These are phyloP conservation scores for Theobroma grandiflorum DNA, from an alignment of 441 rosid genomes.

Conservation along the genomic window DNA sequence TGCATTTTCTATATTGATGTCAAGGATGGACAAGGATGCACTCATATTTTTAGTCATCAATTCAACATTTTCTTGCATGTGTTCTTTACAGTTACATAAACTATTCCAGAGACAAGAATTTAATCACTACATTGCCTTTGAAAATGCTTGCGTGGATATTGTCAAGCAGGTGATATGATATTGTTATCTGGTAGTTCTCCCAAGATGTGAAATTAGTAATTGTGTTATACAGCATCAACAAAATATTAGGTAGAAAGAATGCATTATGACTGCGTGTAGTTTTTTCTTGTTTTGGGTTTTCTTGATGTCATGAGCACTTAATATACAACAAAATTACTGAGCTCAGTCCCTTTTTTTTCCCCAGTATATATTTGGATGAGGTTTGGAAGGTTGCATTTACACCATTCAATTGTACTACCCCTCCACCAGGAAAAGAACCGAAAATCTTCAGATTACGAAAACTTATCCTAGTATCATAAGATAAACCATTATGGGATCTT, in stretches of 20 bases:
- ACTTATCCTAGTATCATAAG: neutral
- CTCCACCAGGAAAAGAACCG: neutral
- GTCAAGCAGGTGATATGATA: neutral
- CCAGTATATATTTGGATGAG: neutral
- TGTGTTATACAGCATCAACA: neutral
- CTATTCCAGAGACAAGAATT: neutral
- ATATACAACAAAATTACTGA: too few relatives aligned
- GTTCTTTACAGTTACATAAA: neutral
- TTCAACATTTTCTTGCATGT: neutral
- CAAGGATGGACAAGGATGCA: neutral
- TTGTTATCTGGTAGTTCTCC: neutral
- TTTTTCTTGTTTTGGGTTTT: neutral
- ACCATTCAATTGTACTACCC: neutral
- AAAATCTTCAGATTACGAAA: neutral
- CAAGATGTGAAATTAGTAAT: neutral
- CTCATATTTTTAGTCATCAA: neutral
- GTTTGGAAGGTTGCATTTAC: neutral
- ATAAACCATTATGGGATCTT: constrained; percentile 17
- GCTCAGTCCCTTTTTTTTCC: too few relatives aligned
- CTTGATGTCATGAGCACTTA: neutral
- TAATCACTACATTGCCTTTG: neutral
- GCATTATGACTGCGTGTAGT: too few relatives aligned
- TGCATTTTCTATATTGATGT: constrained; percentile 1
- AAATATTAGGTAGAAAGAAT: too few relatives aligned
- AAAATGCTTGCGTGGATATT: constrained; percentile 1